A percentile compares a stretch with the other conserved stretches of the same genome.
Conservation (phyloP, 2,329 filamentous ascomycete species). For the Botryotinia convoluta region DNA sequence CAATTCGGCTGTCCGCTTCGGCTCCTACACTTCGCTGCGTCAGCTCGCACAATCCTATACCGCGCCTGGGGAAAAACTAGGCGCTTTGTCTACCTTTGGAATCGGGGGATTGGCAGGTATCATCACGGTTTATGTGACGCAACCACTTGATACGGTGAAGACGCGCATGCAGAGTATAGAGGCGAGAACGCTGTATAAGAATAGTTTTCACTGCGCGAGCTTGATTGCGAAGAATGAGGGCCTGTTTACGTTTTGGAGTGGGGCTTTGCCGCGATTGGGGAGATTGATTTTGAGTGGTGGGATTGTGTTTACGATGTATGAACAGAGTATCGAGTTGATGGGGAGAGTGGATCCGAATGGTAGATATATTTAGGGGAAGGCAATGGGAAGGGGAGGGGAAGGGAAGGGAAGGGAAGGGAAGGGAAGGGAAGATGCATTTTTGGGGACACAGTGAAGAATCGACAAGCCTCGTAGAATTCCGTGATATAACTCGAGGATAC, state of each 20-base stretch:
- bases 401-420: conserved; percentile 27
- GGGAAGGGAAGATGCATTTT: conserved; percentile 1
- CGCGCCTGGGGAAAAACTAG: conserved; percentile 91
- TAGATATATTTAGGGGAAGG: conserved; percentile 64
- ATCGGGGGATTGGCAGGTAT: conserved; percentile 86
- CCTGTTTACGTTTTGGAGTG: conserved; percentile 87
- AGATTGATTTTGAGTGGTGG: conserved; percentile 87
- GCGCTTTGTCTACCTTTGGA: conserved; percentile 80
- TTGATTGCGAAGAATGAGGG: conserved; percentile 89
- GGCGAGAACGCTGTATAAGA: conserved; percentile 76
- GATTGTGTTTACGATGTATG: conserved; percentile 98
- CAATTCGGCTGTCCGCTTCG: conserved; percentile 89
- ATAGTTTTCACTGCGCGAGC: conserved; percentile 78
- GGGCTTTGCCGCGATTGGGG: conserved; percentile 80
- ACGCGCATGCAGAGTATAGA: conserved; percentile 97
- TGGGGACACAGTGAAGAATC: background rate
- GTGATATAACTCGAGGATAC: background rate
- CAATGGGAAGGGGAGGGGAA: conserved; percentile 24
- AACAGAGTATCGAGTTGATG: conserved; percentile 92
- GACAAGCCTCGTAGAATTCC: conserved; percentile 4
- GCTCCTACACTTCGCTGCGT: conserved; percentile 84
- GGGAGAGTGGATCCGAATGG: conserved; percentile 76
- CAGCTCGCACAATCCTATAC: conserved; percentile 91
- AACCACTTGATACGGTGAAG: conserved; percentile 88
- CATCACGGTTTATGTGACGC: conserved; percentile 80